A percentile compares a stretch with the other conserved stretches of the same genome.
Conservation (phyloP, 106 monocot genomes). For the Acorus calamus region DNA sequence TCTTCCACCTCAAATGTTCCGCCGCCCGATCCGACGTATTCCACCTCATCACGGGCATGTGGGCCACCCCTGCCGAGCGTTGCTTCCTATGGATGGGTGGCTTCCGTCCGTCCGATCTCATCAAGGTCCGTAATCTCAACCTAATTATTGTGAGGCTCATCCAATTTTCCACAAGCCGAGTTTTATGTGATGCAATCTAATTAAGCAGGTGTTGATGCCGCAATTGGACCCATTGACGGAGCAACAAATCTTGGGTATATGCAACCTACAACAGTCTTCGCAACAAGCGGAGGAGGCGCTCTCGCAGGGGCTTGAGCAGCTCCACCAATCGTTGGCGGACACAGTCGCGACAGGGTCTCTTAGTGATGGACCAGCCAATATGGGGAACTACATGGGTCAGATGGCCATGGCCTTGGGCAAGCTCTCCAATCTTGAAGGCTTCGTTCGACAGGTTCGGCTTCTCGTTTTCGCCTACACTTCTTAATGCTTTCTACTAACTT, state of each 20-base stretch:
- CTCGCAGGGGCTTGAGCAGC: constrained; percentile 82
- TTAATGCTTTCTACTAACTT: too few relatives aligned
- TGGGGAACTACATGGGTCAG: constrained; percentile 75
- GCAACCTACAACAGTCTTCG: constrained; percentile 76
- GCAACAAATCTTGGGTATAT: constrained; percentile 71
- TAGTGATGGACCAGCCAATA: constrained; percentile 24
- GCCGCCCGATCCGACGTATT: constrained; percentile 71
- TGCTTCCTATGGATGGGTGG: constrained; percentile 97
- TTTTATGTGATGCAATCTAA: background rate
- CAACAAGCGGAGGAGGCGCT: constrained; percentile 94
- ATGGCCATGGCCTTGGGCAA: constrained; percentile 77
- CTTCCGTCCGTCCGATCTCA: constrained; percentile 78
- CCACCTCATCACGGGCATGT: constrained; percentile 85
- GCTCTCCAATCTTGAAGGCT: constrained; percentile 66
- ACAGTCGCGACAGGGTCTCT: constrained; percentile 47
- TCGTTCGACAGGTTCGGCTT: constrained; percentile 63
- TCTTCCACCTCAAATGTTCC: constrained; percentile 53
- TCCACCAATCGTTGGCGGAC: constrained; percentile 68
- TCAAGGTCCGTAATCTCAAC: constrained; percentile 43
- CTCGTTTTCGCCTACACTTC: background rate
- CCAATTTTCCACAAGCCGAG: background rate
- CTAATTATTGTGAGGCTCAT: background rate
- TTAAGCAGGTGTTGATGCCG: constrained; percentile 48
- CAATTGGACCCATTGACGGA: constrained; percentile 90
- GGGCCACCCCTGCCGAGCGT: constrained; percentile 77